Evolutionary conservation across 306 rosid genomes (phyloP), one percentile per base, ranked within the genome.

Genomic region (Quercus glauca): DNA sequence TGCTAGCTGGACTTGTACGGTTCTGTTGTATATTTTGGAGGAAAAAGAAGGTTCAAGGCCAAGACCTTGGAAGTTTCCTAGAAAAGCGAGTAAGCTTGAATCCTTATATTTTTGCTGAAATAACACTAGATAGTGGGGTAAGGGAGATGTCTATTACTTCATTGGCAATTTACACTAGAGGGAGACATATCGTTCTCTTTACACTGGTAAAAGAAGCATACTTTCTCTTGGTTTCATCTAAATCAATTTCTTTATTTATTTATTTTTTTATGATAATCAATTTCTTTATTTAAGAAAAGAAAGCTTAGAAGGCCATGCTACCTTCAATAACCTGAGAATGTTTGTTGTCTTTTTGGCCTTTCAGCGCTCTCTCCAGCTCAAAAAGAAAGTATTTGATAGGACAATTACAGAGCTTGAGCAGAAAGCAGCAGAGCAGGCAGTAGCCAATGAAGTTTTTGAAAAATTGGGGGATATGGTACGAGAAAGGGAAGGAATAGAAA

Each of bases 1-100:
- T 82, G 29, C 73, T 93, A 17, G 86, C 86, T 25, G 90, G 82
- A 81, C 77, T 88, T 4, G 90, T 90, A 37, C 83, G 94, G 72
- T 93, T 91, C 69, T 93, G 91, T 69, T 90, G 91, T 26, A 74
- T 86, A 85, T 90, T 93, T 65, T 93, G 97, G 98, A 71, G 73
- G 20, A 91, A 93, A 87, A 87, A 71, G 88, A 93, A 91, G 89
- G 82, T 91, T 74, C 82, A 85, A 84, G 84, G 81, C 59, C 86
- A 88, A 85, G 86, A 79, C 78, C 92, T 91, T 21, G 89, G 90
- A 72, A 82, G 81, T 71, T 93, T 93, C 79, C 87, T 93, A 14
- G 92, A 89, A 73, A 90, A 90, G 55, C 58, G 93, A 63, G 98
- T 93, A 84, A 87, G 87, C 49, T 71, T 1, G 26, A 14, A 75